Evolutionary conservation across 352 stramenopile species (phyloP).

Genomic region (Pythium oligandrum): DNA sequence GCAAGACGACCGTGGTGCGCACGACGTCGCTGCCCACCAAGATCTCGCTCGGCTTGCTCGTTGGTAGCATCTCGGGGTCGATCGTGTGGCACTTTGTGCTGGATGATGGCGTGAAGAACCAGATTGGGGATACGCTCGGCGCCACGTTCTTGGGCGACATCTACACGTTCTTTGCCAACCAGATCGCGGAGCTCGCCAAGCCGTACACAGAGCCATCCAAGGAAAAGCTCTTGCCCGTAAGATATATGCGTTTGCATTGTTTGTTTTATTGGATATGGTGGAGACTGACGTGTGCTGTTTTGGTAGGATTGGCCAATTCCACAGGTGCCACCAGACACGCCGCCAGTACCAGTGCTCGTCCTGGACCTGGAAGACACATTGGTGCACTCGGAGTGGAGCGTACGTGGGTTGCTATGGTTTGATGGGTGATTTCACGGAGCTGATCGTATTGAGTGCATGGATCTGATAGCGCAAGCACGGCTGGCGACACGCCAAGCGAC

Average conservation of each 20-base stretch:
- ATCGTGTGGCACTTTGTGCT: constrained; percentile 74
- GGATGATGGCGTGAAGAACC: constrained; percentile 45
- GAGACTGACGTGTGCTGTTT: too few relatives aligned
- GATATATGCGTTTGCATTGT: background rate
- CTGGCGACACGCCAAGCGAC: constrained; percentile 84
- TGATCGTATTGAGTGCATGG: constrained; percentile 3
- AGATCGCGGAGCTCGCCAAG: constrained; percentile 65
- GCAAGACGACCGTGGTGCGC: constrained; percentile 44
- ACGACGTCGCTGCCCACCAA: constrained; percentile 70
- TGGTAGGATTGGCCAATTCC: constrained; percentile 75
- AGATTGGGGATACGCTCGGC: constrained; percentile 36
- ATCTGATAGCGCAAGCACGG: constrained; percentile 69
- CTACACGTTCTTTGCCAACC: constrained; percentile 47
- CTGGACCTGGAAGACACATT: constrained; percentile 85
- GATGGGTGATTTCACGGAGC: background rate
- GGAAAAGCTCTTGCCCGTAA: constrained; percentile 71
- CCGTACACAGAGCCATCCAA: constrained; percentile 80
- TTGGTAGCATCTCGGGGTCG: constrained; percentile 54
- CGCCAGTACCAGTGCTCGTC: constrained; percentile 75
- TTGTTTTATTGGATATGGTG: background rate
- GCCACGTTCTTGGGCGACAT: constrained; percentile 64
- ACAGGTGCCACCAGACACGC: constrained; percentile 68
- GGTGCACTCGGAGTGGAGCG: constrained; percentile 86
- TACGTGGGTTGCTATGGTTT: constrained; percentile 27
- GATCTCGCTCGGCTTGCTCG: constrained; percentile 63